phyloP scores from a whole-genome alignment of 495 filamentous ascomycete genomes.

The Alectoria sarmentosa region DNA sequence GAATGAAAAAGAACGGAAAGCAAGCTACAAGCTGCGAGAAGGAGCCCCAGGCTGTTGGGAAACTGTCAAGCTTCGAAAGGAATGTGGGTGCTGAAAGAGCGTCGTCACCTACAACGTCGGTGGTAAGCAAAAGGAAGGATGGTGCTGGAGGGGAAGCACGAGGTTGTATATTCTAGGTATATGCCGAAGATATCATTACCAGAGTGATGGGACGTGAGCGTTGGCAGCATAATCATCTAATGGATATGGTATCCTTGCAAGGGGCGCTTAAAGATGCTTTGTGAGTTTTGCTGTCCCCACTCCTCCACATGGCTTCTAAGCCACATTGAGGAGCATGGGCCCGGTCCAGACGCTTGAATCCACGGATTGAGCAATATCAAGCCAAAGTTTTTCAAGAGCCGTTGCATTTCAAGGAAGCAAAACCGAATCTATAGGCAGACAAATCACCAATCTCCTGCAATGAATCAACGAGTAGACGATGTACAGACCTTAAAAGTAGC shows the following conservation, averaged over 20 bases:
- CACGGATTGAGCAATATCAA: neutral
- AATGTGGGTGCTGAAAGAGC: constrained; percentile 6
- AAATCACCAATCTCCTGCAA: too few species aligned
- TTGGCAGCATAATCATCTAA: neutral
- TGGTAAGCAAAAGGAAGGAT: neutral
- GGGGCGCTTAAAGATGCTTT: neutral
- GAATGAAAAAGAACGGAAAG: neutral
- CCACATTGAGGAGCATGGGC: neutral
- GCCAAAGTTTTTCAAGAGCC: neutral
- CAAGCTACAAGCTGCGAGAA: constrained; percentile 5
- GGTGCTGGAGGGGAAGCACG: neutral
- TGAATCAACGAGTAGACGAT: neutral
- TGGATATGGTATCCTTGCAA: neutral
- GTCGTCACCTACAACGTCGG: neutral
- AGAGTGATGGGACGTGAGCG: neutral
- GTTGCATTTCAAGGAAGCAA: neutral
- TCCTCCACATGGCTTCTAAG: neutral
- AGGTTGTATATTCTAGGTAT: neutral
- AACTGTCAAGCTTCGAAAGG: constrained; percentile 8
- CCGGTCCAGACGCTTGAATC: neutral
- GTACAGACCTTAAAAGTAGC: neutral
- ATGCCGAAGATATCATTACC: neutral
- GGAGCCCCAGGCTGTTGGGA: neutral
- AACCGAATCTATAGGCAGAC: neutral
- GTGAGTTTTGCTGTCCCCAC: neutral